These are phyloP conservation scores for Chytriomyces sp. DNA, from an alignment of 192 early-diverging fungal genomes.

Conservation along the genomic window DNA sequence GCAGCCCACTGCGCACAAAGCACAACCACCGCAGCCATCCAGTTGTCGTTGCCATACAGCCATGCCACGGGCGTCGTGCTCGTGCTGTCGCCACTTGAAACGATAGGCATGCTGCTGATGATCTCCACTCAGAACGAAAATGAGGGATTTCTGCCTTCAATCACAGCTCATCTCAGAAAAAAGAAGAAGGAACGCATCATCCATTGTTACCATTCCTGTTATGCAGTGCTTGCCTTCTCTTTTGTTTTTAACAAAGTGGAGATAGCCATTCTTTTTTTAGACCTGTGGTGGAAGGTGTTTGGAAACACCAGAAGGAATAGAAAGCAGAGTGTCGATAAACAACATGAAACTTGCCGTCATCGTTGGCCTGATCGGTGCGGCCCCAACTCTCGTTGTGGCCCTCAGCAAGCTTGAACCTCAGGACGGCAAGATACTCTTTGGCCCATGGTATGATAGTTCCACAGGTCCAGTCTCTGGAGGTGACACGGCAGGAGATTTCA, in stretches of 20 bases:
- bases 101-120: not conserved
- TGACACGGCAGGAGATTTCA: constrained; percentile 4
- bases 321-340: not conserved
- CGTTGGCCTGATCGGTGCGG: not conserved
- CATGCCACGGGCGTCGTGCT: not conserved
- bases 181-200: not conserved
- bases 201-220: not conserved
- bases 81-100: not conserved
- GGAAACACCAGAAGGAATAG: not conserved
- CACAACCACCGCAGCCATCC: not conserved
- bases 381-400: not conserved
- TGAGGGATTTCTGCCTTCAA: not conserved
- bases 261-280: not conserved
- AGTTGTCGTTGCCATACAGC: not conserved
- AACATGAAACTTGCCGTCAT: not conserved
- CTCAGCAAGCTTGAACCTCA: constrained; percentile 24
- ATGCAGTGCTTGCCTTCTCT: not conserved
- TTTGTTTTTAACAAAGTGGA: not conserved
- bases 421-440: constrained; percentile 18
- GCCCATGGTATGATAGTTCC: constrained; percentile 14
- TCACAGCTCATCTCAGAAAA: not conserved
- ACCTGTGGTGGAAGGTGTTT: not conserved
- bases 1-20: too few relatives aligned
- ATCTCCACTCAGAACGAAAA: not conserved
- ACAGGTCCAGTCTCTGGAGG: constrained; percentile 7